Evolutionary conservation across 176 grass and related monocot genomes (phyloP), one percentile per base, ranked within the genome.

Genomic region (Cenchrus purpureus): DNA sequence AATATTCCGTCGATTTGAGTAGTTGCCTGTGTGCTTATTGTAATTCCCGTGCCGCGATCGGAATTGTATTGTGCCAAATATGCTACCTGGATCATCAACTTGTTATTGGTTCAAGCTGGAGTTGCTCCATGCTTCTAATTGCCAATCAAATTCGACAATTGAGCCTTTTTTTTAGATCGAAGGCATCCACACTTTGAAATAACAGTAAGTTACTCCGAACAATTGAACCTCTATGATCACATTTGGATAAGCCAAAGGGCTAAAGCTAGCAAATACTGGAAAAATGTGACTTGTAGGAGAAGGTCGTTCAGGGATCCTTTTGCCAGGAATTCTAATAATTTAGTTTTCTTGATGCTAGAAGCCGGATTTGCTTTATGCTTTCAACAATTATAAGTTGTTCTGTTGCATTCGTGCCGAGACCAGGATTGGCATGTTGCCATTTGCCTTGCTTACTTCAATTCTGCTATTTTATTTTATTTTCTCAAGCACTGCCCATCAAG

Each of bases 381-480:
- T 73, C 7, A 16, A 57, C 19, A 65, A 48, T 42, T 54, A 50
- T 50, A 40, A 9, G 8, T 53, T 56, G 25, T 4, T 83, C 58
- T 22, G 52, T 66, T 74, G 15, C 60, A 55, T 73, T 75, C 12
- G 8, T 55, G 15, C 12, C 64, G 71, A 40, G 50, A 60, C 28
- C 16, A 60, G 0, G 10, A 80, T 13, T 53, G 22, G 48, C 63
- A 42, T 40, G 29, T 51, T 13, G 0, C 63, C 49, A 73, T 79
- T 73, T 78, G 4, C 43, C 31, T 62, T 76, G 70, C 49, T 75
- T 76, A 29, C 10, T 80, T 76, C 11, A 14, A 32, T 42, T 15
- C 1, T 1, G 13, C 50, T 71, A 55, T 76, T 68, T 68, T 25
- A 25, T 25, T 51, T 22, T 17, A 1, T 22, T 44, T 6, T 6